Evolutionary conservation across 495 filamentous ascomycete genomes (phyloP).

Genomic region (Elasticomyces elasticus): DNA sequence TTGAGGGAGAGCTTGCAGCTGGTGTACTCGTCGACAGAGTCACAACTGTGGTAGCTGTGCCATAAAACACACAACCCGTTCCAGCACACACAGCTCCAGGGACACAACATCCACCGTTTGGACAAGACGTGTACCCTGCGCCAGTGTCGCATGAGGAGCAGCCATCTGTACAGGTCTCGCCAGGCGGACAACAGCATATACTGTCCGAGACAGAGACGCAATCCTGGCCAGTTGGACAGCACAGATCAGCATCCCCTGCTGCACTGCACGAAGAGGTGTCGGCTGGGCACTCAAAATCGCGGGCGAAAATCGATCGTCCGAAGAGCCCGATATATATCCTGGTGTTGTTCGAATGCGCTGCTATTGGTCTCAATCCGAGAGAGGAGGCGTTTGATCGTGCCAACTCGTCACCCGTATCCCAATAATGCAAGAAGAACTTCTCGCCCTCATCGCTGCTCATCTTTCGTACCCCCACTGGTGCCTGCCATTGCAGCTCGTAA

Average conservation of each 20-base stretch:
- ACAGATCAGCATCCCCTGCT: slow-evolving; percentile 51
- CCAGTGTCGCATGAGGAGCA: slow-evolving; percentile 49
- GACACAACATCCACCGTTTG: slow-evolving; percentile 71
- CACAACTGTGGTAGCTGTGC: slow-evolving; percentile 16
- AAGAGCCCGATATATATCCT: slow-evolving; percentile 10
- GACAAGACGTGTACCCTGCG: slow-evolving; percentile 56
- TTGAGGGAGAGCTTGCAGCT: slow-evolving; percentile 2
- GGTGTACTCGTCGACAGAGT: slow-evolving; percentile 17
- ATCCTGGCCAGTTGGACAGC: slow-evolving; percentile 56
- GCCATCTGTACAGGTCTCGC: slow-evolving; percentile 54
- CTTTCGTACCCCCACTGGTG: slow-evolving; percentile 49
- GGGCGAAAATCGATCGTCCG: slow-evolving; percentile 27
- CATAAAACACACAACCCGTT: slow-evolving; percentile 60
- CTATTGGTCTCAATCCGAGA: background rate
- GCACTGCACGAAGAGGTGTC: slow-evolving; percentile 62
- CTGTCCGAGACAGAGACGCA: slow-evolving; percentile 64
- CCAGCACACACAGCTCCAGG: slow-evolving; percentile 67
- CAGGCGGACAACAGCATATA: slow-evolving; percentile 78
- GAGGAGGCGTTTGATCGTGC: background rate
- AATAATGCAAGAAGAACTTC: slow-evolving; percentile 67
- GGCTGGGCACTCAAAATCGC: slow-evolving; percentile 64
- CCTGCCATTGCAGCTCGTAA: slow-evolving; percentile 33
- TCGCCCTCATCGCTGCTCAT: slow-evolving; percentile 75
- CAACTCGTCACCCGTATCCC: slow-evolving; percentile 32
- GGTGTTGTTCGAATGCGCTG: background rate